These are phyloP conservation scores for Corniculantispora saksenae DNA, from an alignment of 2,329 filamentous ascomycete species.

Conservation along the genomic window DNA sequence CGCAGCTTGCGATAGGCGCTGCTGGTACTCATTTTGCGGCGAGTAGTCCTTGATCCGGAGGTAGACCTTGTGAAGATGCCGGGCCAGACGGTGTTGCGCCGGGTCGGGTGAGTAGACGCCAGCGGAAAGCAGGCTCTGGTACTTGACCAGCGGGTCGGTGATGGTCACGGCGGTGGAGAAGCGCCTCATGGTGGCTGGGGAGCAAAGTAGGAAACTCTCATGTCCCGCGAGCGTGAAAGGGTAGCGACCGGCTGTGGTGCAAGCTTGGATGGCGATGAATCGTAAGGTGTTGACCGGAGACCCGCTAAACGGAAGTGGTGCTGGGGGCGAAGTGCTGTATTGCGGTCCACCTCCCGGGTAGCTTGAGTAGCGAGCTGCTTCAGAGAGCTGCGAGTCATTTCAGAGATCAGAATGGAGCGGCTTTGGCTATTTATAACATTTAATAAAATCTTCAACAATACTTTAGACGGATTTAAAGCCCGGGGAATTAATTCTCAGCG, in stretches of 20 bases:
- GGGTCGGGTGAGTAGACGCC: conserved; percentile 68
- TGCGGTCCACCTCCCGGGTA: too few species aligned
- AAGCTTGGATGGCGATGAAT: background rate
- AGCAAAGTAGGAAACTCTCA: background rate
- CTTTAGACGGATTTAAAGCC: too few species aligned
- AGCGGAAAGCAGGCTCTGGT: conserved; percentile 69
- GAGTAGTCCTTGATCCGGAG: conserved; percentile 75
- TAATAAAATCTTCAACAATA: too few species aligned
- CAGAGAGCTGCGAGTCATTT: background rate
- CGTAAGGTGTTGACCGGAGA: background rate
- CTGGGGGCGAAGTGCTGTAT: background rate
- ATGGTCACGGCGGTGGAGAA: conserved; percentile 56
- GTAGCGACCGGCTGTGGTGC: background rate
- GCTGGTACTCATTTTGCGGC: conserved; percentile 68
- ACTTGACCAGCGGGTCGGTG: conserved; percentile 75
- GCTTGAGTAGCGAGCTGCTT: background rate
- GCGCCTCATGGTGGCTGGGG: conserved; percentile 30
- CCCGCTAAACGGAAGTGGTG: conserved; percentile 3
- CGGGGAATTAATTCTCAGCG: too few species aligned
- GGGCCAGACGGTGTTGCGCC: conserved; percentile 70
- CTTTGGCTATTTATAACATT: too few species aligned
- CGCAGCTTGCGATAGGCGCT: conserved; percentile 63
- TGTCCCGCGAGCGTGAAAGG: background rate
- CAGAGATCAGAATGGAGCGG: too few species aligned
- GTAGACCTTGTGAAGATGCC: conserved; percentile 78